Evolutionary conservation across 2,329 filamentous ascomycete species (phyloP).

Genomic region (Clathrospora elynae): DNA sequence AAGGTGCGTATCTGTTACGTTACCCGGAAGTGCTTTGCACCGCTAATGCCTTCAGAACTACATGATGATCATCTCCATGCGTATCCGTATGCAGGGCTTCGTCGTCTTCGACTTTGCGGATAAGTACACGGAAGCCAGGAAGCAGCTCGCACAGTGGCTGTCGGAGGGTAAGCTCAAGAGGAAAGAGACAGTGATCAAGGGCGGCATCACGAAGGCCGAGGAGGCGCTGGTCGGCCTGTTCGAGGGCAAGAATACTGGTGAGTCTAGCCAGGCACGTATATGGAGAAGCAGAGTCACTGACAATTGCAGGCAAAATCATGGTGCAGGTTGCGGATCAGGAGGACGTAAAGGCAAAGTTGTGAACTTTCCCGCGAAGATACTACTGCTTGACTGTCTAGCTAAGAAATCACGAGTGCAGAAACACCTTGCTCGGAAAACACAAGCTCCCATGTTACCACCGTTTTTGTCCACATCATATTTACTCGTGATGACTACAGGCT

Average conservation of each 20-base stretch:
- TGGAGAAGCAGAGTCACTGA: neutral
- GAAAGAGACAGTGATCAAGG: conserved; percentile 71
- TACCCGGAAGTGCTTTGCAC: no score
- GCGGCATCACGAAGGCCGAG: conserved; percentile 69
- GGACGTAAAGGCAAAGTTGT: conserved; percentile 49
- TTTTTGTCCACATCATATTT: no score
- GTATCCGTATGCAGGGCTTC: conserved; percentile 60
- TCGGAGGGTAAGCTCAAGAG: conserved; percentile 71
- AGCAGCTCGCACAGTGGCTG: conserved; percentile 70
- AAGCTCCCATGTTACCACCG: no score
- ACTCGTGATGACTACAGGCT: no score
- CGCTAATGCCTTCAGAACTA: conserved; percentile 45
- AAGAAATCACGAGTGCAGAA: no score
- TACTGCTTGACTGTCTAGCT: conserved; percentile 7
- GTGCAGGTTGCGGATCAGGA: conserved; percentile 48
- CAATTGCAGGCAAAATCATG: conserved; percentile 60
- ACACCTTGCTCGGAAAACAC: no score
- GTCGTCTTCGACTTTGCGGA: conserved; percentile 71
- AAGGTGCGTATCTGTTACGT: conserved; percentile 38
- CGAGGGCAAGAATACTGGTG: conserved; percentile 71
- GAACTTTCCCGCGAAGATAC: no score
- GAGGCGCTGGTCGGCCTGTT: conserved; percentile 68
- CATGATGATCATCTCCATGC: conserved; percentile 52
- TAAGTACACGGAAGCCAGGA: conserved; percentile 62
- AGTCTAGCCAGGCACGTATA: conserved; percentile 40